Evolutionary conservation across 208 protist species (phyloP), one percentile per base, ranked within the genome.

Genomic region (Leishmania tarentolae): DNA sequence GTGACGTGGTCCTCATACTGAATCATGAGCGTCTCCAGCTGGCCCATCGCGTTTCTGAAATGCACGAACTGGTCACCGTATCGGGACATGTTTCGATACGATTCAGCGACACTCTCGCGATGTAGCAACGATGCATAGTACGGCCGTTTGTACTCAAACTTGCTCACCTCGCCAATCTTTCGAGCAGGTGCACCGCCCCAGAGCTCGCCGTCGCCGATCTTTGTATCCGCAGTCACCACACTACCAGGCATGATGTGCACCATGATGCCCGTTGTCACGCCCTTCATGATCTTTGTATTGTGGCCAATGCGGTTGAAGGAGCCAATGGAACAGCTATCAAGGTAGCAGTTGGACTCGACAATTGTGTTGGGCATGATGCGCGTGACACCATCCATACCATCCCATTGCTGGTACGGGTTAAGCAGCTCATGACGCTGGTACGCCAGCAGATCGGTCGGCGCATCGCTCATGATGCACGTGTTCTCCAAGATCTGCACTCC

Each of bases 391-490:
- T 92, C 85, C 90, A 95, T 95, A 53, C 91, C 91, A 61, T 97
- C 94, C 93, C 92, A 96, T 78, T 96, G 91, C 79, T 97, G 94
- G 83, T 97, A 97, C 37, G 94, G 94, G 85, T 97, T 97, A 66
- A 97, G 81, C 71, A 86, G 73, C 84, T 97, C 94, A 66, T 96
- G 88, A 24, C 94, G 90, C 84, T 96, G 91, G 74, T 97, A 97
- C 11, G 91, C 91, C 37, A 96, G 83, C 63, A 97, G 83, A 78
- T 96, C 88, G 13, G 89, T 92, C 57, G 94, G 92, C 15, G 92
- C 91, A 73, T 97, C 94, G 87, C 92, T 95, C 71, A 96, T 89
- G 83, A 97, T 96, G 76, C 90, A 96, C 46, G 91, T 95, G 82
- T 96, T 96, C 79, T 97, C 92, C 86, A 97, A 85, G n/a, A 97